These are phyloP conservation scores for Calonectria honghensis DNA, from an alignment of 2,329 filamentous ascomycete genomes.

Conservation along the genomic window DNA sequence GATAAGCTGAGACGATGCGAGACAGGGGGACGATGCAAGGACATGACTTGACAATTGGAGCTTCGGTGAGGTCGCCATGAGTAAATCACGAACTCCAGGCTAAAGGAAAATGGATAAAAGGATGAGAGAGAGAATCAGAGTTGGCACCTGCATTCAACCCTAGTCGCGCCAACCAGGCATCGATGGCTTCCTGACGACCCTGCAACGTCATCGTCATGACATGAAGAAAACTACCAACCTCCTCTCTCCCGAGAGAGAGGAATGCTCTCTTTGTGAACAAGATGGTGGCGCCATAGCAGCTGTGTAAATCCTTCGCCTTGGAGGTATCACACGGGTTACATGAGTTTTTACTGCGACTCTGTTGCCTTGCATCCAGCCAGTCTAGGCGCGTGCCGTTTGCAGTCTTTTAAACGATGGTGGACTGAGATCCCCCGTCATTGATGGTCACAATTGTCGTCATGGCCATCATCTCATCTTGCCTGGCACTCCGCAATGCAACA, in stretches of 20 bases:
- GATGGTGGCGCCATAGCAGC: conserved; percentile 1
- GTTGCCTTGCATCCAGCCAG: conserved; percentile 8
- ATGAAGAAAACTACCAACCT: conserved; percentile 13
- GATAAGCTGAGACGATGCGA: conserved; percentile 27
- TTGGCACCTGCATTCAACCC: conserved; percentile 20
- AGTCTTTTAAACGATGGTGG: background rate
- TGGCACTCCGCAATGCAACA: conserved; percentile 16
- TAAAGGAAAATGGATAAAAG: conserved; percentile 13
- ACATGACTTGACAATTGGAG: conserved; percentile 24
- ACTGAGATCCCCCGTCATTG: conserved; percentile 1
- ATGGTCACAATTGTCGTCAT: conserved; percentile 22
- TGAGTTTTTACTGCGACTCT: background rate
- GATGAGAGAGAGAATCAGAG: background rate
- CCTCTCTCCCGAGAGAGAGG: background rate
- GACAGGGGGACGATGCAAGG: conserved; percentile 24
- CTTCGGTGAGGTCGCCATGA: conserved; percentile 2
- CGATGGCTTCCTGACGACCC: conserved; percentile 11
- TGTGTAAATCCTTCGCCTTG: conserved; percentile 1
- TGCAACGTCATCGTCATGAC: conserved; percentile 18
- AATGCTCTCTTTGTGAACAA: background rate
- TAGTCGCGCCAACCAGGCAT: conserved; percentile 24
- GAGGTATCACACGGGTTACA: background rate
- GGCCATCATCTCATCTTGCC: conserved; percentile 21
- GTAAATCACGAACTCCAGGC: conserved; percentile 3
- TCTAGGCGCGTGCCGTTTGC: background rate